These are phyloP conservation scores for Escallonia rubra DNA, from an alignment of 129 eudicot species.

Conservation along the genomic window DNA sequence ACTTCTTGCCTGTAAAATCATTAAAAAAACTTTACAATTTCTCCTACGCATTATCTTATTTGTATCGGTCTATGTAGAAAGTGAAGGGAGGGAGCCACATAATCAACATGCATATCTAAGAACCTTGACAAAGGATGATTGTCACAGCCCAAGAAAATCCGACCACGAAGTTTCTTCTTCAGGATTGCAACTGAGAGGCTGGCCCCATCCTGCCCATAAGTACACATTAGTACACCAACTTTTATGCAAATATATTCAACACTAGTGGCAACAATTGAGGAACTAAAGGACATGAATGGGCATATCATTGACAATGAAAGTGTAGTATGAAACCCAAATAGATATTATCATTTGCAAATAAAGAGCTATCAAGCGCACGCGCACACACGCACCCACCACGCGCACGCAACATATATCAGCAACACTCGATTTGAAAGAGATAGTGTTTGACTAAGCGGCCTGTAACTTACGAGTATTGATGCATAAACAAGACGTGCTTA, in stretches of 20 bases:
- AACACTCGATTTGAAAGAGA: no score
- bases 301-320: background rate
- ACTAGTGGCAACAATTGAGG: no score
- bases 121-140: constrained; percentile 93
- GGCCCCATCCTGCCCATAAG: constrained; percentile 73
- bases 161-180: constrained; percentile 65
- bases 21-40: background rate
- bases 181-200: constrained; percentile 66
- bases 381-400: no score
- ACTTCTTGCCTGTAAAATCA: constrained; percentile 66
- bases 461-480: no score
- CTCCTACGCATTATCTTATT: background rate
- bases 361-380: no score
- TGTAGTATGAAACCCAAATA: no score
- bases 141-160: constrained; percentile 80
- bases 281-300: background rate
- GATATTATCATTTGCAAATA: no score
- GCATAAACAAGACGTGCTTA: constrained; percentile 16
- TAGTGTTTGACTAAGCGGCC: no score
- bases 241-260: background rate
- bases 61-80: background rate
- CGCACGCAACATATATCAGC: no score
- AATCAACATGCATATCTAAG: constrained; percentile 3
- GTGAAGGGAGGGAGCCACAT: background rate
- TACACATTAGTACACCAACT: constrained; percentile 6